Base-by-base conservation (phyloP, 345 rosid species). In the Eucalyptus regnans region DNA sequence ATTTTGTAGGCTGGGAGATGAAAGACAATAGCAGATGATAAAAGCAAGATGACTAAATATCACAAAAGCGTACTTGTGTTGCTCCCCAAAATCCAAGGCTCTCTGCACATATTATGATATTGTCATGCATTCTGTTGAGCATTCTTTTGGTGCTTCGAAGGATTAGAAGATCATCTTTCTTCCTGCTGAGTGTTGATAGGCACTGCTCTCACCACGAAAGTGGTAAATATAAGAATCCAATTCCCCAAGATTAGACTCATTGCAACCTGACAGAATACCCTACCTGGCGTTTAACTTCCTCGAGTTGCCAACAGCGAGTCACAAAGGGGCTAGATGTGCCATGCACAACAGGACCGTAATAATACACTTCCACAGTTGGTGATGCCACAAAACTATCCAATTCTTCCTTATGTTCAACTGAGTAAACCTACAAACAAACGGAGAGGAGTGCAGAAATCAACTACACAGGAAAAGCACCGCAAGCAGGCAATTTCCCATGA, bases 61-160 rank as follows among this genome's bases (percentile, higher is more conserved):
- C 64, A 64, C 50, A 91, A 89, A 71, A 88, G 87, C 93, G 90
- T 90, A 97, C 99, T 90, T 94, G 96, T 87, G 92, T 87, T 89
- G 97, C 99, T 90, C 99, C 99, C 92, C 93, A 95, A 79, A 97
- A 90, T 91, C 99, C 99, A 89, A 97, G 96, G 87, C 92, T 95
- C 89, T 95, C 91, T 91, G 94, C 92, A 90, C 94, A 94, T 90
- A 91, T 92, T 58, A 92, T 86, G 86, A 97, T 93, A 91, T 92
- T 96, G n/a, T 93, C 97, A 92, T 96, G 98, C 91, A 95, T 90
- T 92, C 93, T 93, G 66, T 62, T 89, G 88, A 97, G 96, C 90
- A 91, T 86, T 87, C 62, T 95, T 92, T 91, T 96, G 87, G 93
- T 93, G 89, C 87, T 96, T 90, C 90, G 95, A 91, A 91, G 90